Evolutionary conservation across 345 rosid species (phyloP).

Genomic region (Gossypium australe): DNA sequence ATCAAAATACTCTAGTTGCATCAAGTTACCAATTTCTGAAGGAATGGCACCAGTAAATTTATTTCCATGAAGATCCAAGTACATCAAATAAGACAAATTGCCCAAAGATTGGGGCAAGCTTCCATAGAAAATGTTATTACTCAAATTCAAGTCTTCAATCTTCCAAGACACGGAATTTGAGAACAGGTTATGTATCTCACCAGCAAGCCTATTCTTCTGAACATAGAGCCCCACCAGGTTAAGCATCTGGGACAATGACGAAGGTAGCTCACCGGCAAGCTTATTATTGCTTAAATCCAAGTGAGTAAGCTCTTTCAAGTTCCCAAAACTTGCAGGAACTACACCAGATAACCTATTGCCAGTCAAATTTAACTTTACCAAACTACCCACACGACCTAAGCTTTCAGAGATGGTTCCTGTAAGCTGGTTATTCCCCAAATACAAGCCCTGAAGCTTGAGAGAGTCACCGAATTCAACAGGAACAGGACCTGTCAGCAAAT

Average conservation of each 20-base stretch:
- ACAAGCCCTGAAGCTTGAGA: conserved; percentile 72
- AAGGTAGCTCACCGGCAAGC: conserved; percentile 57
- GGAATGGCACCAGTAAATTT: conserved; percentile 61
- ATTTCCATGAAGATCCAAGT: conserved; percentile 58
- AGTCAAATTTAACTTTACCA: conserved; percentile 77
- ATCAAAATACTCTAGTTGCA: conserved; percentile 62
- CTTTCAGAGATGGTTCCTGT: conserved; percentile 61
- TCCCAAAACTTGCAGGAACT: conserved; percentile 58
- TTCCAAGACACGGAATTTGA: conserved; percentile 49
- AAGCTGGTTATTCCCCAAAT: conserved; percentile 65
- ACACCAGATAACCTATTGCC: conserved; percentile 49
- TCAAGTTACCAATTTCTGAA: conserved; percentile 45
- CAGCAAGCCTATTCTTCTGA: conserved; percentile 58
- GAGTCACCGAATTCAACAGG: conserved; percentile 52
- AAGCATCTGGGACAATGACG: conserved; percentile 43
- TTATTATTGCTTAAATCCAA: conserved; percentile 69
- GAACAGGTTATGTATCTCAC: conserved; percentile 37
- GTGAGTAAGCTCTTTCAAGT: conserved; percentile 63
- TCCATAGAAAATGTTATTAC: conserved; percentile 47
- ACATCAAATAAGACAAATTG: conserved; percentile 55
- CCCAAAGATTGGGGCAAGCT: conserved; percentile 53
- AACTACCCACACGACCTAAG: conserved; percentile 49
- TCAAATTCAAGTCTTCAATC: conserved; percentile 58
- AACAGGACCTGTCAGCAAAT: conserved; percentile 50
- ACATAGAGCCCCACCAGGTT: conserved; percentile 75